A percentile compares a stretch with the other conserved stretches of the same genome.
Conservation (phyloP, 2,329 filamentous ascomycete genomes). For the Hypoxylon sp. region DNA sequence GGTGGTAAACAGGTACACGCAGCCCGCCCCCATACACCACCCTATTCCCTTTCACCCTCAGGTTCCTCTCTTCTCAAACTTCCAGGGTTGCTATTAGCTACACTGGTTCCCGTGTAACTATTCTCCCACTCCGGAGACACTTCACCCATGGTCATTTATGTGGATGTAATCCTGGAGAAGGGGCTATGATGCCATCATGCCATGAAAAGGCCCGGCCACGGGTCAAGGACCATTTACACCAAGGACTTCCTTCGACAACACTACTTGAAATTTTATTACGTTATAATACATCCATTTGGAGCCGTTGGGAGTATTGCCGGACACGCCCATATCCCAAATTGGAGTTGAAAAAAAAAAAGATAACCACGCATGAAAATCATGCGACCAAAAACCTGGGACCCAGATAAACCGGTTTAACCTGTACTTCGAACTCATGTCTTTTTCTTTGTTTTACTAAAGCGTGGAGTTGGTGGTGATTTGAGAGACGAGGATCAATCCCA, state of each 20-base stretch:
- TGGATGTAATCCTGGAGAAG: conserved; percentile 27
- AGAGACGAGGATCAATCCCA: conserved; percentile 43
- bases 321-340: conserved; percentile 29
- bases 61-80: conserved; percentile 63
- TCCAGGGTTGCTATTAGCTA: conserved; percentile 64
- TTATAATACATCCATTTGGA: conserved; percentile 43
- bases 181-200: conserved; percentile 28
- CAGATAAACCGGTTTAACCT: conserved; percentile 40
- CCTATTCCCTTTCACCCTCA: conserved; percentile 65
- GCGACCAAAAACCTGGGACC: conserved; percentile 42
- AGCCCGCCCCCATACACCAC: conserved; percentile 62
- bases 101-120: conserved; percentile 34
- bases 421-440: conserved; percentile 46
- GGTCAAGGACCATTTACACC: conserved; percentile 18
- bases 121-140: conserved; percentile 25
- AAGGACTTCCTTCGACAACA: conserved; percentile 35
- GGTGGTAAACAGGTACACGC: conserved; percentile 63
- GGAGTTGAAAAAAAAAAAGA: conserved; percentile 40
- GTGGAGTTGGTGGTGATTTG: conserved; percentile 51
- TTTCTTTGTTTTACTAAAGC: conserved; percentile 49
- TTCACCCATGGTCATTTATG: conserved; percentile 33
- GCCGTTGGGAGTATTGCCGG: conserved; percentile 29
- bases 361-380: conserved; percentile 18
- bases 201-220: conserved; percentile 22
- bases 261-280: conserved; percentile 35